Evolutionary conservation across 306 rosid genomes (phyloP).

Genomic region (Glycine tomentella): DNA sequence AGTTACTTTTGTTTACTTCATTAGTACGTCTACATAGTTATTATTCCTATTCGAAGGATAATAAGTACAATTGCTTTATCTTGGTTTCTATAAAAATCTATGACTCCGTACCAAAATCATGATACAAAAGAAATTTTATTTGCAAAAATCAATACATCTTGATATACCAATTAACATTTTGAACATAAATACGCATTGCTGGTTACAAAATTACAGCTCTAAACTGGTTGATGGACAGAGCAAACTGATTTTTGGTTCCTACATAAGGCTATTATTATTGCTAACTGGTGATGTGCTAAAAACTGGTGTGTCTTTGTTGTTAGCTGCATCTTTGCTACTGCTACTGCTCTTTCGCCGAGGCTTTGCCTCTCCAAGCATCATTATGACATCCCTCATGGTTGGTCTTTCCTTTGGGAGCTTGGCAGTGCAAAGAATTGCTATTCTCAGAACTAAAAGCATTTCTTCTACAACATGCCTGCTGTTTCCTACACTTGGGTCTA

Average conservation of each 20-base stretch:
- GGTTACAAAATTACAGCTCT: conserved; percentile 56
- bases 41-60: conserved; percentile 33
- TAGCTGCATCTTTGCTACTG: conserved; percentile 57
- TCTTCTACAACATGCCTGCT: conserved; percentile 85
- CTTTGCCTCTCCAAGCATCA: conserved; percentile 96
- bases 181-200: conserved; percentile 41
- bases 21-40: conserved; percentile 10
- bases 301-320: conserved; percentile 69
- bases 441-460: conserved; percentile 88
- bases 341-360: conserved; percentile 88
- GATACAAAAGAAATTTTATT: conserved; percentile 43
- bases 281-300: conserved; percentile 79
- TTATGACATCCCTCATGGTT: conserved; percentile 90
- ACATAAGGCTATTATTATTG: conserved; percentile 64
- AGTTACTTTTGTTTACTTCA: conserved; percentile 33
- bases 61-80: conserved; percentile 43
- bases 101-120: conserved; percentile 37
- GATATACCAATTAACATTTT: conserved; percentile 41
- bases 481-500: conserved; percentile 83
- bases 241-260: conserved; percentile 49
- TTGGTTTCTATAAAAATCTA: conserved; percentile 31
- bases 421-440: conserved; percentile 91
- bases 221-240: conserved; percentile 36
- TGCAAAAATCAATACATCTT: conserved; percentile 48
- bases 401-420: conserved; percentile 93